These are phyloP conservation scores for Alisma plantagoaquatica DNA, from an alignment of 106 monocot genomes.

Conservation along the genomic window DNA sequence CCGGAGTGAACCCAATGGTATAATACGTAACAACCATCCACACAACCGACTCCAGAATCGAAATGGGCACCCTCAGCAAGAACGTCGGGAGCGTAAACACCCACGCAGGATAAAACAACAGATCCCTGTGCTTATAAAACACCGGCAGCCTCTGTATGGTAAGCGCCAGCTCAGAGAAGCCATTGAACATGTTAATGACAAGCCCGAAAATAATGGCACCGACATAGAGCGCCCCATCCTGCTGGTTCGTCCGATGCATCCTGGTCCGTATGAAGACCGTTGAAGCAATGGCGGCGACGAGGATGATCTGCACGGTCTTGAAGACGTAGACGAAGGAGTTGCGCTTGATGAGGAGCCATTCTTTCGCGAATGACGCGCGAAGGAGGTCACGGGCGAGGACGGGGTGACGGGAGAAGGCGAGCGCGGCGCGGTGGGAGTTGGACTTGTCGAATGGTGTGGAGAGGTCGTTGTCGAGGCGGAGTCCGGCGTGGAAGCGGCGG, in stretches of 20 bases:
- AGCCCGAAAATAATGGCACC: slow-evolving; percentile 55
- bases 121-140: slow-evolving; percentile 75
- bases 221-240: slow-evolving; percentile 40
- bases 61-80: slow-evolving; percentile 53
- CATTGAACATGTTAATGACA: slow-evolving; percentile 61
- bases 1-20: slow-evolving; percentile 64
- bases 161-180: slow-evolving; percentile 48
- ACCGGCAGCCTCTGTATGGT: slow-evolving; percentile 55
- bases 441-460: slow-evolving; percentile 44
- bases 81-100: slow-evolving; percentile 47
- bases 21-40: slow-evolving; percentile 65
- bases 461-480: slow-evolving; percentile 21
- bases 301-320: slow-evolving; percentile 38
- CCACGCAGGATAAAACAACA: slow-evolving; percentile 61
- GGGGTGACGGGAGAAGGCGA: slow-evolving; percentile 27
- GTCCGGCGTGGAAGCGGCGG: slow-evolving; percentile 40
- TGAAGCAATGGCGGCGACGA: slow-evolving; percentile 44
- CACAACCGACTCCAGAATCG: slow-evolving; percentile 46
- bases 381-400: slow-evolving; percentile 38
- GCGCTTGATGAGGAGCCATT: slow-evolving; percentile 63
- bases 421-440: slow-evolving; percentile 36
- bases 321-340: slow-evolving; percentile 72
- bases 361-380: slow-evolving; percentile 38
- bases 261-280: slow-evolving; percentile 62
- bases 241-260: slow-evolving; percentile 20